Conservation (phyloP, 768 basidiomycete genomes). For the Lyophyllum atratum region DNA sequence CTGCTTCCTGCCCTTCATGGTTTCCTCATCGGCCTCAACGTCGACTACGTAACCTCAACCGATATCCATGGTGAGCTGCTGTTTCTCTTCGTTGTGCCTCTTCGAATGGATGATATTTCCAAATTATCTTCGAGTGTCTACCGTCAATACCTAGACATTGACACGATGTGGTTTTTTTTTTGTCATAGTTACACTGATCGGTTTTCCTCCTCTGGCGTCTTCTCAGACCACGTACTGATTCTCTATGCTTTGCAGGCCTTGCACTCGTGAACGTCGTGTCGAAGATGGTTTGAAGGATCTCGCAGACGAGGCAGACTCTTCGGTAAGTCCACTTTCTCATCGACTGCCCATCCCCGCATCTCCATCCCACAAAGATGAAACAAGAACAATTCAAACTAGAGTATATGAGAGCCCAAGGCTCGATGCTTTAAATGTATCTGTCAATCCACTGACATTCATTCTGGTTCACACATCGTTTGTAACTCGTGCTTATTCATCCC, state of each 20-base stretch:
- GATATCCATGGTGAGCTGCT: neutral
- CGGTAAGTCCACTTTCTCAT: neutral
- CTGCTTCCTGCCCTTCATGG: neutral
- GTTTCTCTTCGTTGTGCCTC: neutral
- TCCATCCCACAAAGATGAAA: conserved; percentile 51
- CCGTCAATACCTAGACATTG: conserved; percentile 51
- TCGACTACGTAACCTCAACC: neutral
- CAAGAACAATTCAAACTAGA: conserved; percentile 84
- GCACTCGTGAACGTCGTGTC: neutral
- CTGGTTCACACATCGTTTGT: neutral
- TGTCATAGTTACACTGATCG: conserved; percentile 96
- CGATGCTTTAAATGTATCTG: conserved; percentile 69
- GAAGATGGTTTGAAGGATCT: neutral
- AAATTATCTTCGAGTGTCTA: conserved; percentile 49
- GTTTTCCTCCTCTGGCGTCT: conserved; percentile 30
- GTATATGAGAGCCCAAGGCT: conserved; percentile 77
- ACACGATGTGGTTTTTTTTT: conserved; percentile 54
- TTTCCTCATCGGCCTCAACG: neutral
- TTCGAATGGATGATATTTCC: conserved; percentile 63
- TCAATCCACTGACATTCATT: conserved; percentile 57
- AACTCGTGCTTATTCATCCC: neutral
- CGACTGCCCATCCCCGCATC: neutral
- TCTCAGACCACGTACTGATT: neutral
- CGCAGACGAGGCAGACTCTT: neutral
- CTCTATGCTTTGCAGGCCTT: neutral